These are phyloP conservation scores for Rubus parviflorus DNA, from an alignment of 306 rosid genomes.

Conservation along the genomic window DNA sequence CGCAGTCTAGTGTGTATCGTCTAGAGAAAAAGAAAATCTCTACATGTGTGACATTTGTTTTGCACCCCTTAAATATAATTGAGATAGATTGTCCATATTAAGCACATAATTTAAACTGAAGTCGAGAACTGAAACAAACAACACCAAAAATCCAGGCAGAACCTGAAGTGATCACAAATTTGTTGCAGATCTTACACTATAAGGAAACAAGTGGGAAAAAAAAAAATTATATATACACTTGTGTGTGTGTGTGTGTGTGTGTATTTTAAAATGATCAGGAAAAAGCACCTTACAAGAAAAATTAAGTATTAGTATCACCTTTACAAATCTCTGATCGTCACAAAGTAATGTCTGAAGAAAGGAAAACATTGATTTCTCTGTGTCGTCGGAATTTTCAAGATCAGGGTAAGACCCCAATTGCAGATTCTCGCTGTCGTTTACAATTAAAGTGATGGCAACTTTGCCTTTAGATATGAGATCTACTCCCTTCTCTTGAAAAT, in stretches of 20 bases:
- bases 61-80: slow-evolving; percentile 2
- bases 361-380: slow-evolving; percentile 33
- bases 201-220: neutral
- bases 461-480: slow-evolving; percentile 65
- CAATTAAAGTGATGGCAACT: slow-evolving; percentile 69
- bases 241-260: neutral
- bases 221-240: neutral
- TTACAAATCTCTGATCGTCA: slow-evolving; percentile 47
- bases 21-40: neutral
- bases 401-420: slow-evolving; percentile 30
- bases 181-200: slow-evolving; percentile 9
- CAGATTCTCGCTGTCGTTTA: slow-evolving; percentile 41
- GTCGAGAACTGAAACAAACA: neutral
- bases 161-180: slow-evolving; percentile 14
- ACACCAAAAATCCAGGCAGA: neutral
- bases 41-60: neutral
- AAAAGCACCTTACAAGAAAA: slow-evolving; percentile 8
- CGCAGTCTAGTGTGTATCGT: neutral
- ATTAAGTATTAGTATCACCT: slow-evolving; percentile 37
- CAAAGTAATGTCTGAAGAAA: slow-evolving; percentile 49
- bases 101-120: neutral
- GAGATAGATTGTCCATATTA: neutral
- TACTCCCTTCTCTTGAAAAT: slow-evolving; percentile 56
- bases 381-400: slow-evolving; percentile 35
- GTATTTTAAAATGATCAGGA: neutral